A percentile compares a stretch with the other conserved stretches of the same genome.
phyloP scores from a whole-genome alignment of 805 yeast species.

The Lachancea sp. region DNA sequence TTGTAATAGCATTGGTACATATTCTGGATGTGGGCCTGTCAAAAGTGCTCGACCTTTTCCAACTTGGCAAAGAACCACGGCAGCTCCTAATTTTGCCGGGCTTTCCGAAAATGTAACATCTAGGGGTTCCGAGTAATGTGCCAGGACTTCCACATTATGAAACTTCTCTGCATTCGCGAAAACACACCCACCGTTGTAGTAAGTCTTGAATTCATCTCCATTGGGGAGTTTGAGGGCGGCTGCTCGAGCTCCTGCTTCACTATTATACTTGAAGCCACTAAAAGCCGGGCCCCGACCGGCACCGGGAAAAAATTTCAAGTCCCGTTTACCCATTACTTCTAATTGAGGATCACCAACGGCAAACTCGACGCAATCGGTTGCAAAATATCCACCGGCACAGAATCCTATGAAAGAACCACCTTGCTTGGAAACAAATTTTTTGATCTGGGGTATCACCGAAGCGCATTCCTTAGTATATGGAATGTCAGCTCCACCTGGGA shows the following conservation, averaged over 20 bases:
- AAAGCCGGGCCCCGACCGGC: constrained; percentile 73
- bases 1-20: constrained; percentile 47
- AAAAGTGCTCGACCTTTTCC: constrained; percentile 70
- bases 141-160: constrained; percentile 62
- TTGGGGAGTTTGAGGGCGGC: constrained; percentile 40
- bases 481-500: constrained; percentile 97
- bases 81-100: constrained; percentile 43
- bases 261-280: constrained; percentile 71
- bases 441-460: constrained; percentile 58
- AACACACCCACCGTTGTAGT: constrained; percentile 87
- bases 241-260: constrained; percentile 70
- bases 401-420: constrained; percentile 87
- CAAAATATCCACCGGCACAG: constrained; percentile 95
- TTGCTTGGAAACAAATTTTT: constrained; percentile 54
- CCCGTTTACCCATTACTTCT: constrained; percentile 85
- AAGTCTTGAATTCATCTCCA: constrained; percentile 30
- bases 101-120: constrained; percentile 42
- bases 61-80: constrained; percentile 58
- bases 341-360: constrained; percentile 62
- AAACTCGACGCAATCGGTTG: constrained; percentile 69
- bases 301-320: constrained; percentile 78
- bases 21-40: constrained; percentile 89
- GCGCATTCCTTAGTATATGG: constrained; percentile 72
- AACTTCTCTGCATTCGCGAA: constrained; percentile 68
- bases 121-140: constrained; percentile 51